Evolutionary conservation across 164 flowering plant species (phyloP), one percentile per base, ranked within the genome.

Genomic region (Vitis rupestris): DNA sequence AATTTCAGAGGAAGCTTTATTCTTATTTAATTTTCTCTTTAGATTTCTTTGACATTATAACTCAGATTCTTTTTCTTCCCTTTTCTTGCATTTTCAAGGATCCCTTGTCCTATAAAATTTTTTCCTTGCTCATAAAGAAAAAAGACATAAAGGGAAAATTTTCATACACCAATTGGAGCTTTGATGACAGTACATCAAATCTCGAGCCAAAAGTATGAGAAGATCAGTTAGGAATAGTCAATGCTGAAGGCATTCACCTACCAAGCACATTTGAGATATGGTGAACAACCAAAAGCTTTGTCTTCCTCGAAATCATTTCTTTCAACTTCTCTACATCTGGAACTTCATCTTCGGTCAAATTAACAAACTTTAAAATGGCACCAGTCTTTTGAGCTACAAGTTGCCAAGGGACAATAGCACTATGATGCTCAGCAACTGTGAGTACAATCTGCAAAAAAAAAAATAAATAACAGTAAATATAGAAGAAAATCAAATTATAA

Each of bases 391-490:
- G 83, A 65, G 97, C 87, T 13, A 92, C 89, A 69, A 93, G 19
- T 84, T 93, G 99, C 98, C 98, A 96, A 9, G 99, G 99, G 76
- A 96, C 98, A 74, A 96, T 87, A n/a, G 87, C 86, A 81, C 99
- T 96, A 67, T 96, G 99, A 83, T 96, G 99, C 73, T 96, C 99
- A 68, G 98, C 99, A 68, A 93, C 66, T 30, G 97, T 89, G 37
- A 90, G 87, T 48, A 96, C 30, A 60, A 96, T 71, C 99, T 93
- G 97, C 69, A 81, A 76, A 14, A 63, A 56, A 64, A 48, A 10
- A 50, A 59, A 57, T 10, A 30, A 29, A 16, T 10, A 23, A 23
- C 27, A 23, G 37, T 56, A 9, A 17, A 58, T n/a, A 11, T 19
- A 2, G 14, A 1, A 13, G 10, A 19, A 7, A 23, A 16, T 15